Evolutionary conservation across 352 stramenopile genomes (phyloP), one percentile per base, ranked within the genome.

Genomic region (Discostella stelligera): DNA sequence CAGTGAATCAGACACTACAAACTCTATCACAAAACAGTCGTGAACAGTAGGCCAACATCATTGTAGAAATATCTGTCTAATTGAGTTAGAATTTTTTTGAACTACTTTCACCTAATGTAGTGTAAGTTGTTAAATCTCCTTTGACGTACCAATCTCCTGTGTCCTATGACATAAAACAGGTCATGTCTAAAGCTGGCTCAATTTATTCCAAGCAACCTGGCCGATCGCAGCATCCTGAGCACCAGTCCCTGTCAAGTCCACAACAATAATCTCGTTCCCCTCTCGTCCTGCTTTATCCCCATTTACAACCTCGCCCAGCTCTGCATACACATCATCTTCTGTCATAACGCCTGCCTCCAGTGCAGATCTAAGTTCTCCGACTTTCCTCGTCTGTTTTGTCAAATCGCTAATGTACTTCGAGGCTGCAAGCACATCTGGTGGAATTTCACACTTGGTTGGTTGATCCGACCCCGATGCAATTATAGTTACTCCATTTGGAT

Each of bases 181-280:
- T 6, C 2, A 46, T 21, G n/a, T 4, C 20, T 66, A 84, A 27
- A 84, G 58, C 49, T 84, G 61, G 59, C 71, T 80, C 16, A 92
- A 70, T 49, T 92, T 92, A 61, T 93, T 82, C 87, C 87, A 93
- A 55, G 87, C 87, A 53, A 93, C 87, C 76, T 93, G 82, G 54
- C 89, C 89, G 74, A 93, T 94, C 9, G 88, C 89, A 56, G 88
- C 89, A 82, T 94, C 91, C 78, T 95, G 91, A 21, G 91, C 91
- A n/a, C 88, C 90, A 8, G 91, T 95, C 46, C 91, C 91, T n/a
- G 91, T 95, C 37, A 95, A 82, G 82, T 95, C 91, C 25, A 95
- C 90, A 13, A 95, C 86, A 81, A 95, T 94, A 2, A 95, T 83
- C 80, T 95, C 91, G 58, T 95, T 89, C 44, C 86, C 89, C 73